Conservation (phyloP, 352 stramenopile genomes). For the Phytophthora quininea region DNA sequence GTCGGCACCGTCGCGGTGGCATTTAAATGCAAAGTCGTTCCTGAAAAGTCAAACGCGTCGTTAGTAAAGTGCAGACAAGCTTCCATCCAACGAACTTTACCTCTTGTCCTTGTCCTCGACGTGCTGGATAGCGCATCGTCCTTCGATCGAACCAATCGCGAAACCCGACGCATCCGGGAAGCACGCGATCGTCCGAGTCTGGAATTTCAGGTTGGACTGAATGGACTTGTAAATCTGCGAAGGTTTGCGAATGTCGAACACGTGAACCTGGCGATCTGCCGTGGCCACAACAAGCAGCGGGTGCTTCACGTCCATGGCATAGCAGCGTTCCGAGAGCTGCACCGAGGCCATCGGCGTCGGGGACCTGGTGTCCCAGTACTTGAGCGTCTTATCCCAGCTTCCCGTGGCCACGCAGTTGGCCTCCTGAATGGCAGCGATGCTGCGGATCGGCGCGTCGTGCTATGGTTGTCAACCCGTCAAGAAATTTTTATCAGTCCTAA, state of each 20-base stretch:
- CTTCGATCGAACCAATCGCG: slow-evolving; percentile 91
- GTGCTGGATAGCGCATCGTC: slow-evolving; percentile 91
- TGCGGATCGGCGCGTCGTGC: slow-evolving; percentile 93
- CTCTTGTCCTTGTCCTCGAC: slow-evolving; percentile 84
- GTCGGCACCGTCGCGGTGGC: slow-evolving; percentile 85
- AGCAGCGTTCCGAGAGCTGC: slow-evolving; percentile 93
- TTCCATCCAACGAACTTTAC: slow-evolving; percentile 18
- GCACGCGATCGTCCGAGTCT: slow-evolving; percentile 88
- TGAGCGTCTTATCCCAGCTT: slow-evolving; percentile 95
- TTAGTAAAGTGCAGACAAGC: not conserved
- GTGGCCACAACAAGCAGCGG: slow-evolving; percentile 95
- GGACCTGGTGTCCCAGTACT: slow-evolving; percentile 96
- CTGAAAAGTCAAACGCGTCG: slow-evolving; percentile 20
- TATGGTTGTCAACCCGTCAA: slow-evolving; percentile 29
- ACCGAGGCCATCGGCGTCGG: slow-evolving; percentile 89
- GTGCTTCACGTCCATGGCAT: slow-evolving; percentile 94
- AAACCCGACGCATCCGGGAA: slow-evolving; percentile 92
- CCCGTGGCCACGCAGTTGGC: slow-evolving; percentile 92
- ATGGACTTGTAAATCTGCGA: slow-evolving; percentile 90
- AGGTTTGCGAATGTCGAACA: slow-evolving; percentile 87
- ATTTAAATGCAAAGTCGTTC: slow-evolving; percentile 93
- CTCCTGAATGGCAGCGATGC: slow-evolving; percentile 83
- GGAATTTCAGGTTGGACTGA: slow-evolving; percentile 86
- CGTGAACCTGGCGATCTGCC: slow-evolving; percentile 89
- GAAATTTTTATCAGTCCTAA: not conserved